phyloP scores from a whole-genome alignment of 768 basidiomycete genomes.

The Trametes maxima region DNA sequence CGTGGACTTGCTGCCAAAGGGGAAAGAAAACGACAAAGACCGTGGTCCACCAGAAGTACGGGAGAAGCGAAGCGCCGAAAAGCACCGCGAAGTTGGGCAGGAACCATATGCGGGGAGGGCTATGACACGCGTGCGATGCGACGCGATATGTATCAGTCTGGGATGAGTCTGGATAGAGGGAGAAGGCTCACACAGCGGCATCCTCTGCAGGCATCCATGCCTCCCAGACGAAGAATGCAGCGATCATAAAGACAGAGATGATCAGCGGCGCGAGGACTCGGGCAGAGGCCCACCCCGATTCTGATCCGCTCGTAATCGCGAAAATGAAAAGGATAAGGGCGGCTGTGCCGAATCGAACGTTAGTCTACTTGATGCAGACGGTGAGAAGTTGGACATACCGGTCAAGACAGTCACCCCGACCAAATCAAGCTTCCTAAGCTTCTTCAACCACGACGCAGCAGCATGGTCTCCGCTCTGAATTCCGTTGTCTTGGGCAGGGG shows the following conservation, averaged over 20 bases:
- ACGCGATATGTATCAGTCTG: too few relatives aligned
- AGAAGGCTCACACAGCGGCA: slow-evolving; percentile 33
- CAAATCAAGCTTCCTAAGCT: slow-evolving; percentile 29
- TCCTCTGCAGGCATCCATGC: slow-evolving; percentile 33
- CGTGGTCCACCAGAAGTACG: slow-evolving; percentile 40
- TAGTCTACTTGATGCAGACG: too few relatives aligned
- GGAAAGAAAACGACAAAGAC: slow-evolving; percentile 31
- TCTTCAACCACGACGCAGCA: neutral
- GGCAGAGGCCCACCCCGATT: slow-evolving; percentile 40
- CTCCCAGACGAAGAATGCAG: slow-evolving; percentile 44
- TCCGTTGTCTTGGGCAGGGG: neutral
- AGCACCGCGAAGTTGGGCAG: slow-evolving; percentile 40
- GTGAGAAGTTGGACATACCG: slow-evolving; percentile 13
- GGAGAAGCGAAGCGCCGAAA: slow-evolving; percentile 33
- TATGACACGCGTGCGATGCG: slow-evolving; percentile 1
- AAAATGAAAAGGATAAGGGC: slow-evolving; percentile 36
- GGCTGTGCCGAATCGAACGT: slow-evolving; percentile 6
- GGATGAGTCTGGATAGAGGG: too few relatives aligned
- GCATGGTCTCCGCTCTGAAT: neutral
- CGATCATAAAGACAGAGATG: slow-evolving; percentile 37
- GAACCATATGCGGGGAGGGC: slow-evolving; percentile 37
- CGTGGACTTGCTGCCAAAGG: slow-evolving; percentile 35
- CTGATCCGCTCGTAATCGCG: slow-evolving; percentile 38
- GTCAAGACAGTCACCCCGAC: slow-evolving; percentile 34
- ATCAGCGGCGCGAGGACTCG: slow-evolving; percentile 43